Conservation (phyloP, 2,329 filamentous ascomycete genomes). For the Penicillium sp. region DNA sequence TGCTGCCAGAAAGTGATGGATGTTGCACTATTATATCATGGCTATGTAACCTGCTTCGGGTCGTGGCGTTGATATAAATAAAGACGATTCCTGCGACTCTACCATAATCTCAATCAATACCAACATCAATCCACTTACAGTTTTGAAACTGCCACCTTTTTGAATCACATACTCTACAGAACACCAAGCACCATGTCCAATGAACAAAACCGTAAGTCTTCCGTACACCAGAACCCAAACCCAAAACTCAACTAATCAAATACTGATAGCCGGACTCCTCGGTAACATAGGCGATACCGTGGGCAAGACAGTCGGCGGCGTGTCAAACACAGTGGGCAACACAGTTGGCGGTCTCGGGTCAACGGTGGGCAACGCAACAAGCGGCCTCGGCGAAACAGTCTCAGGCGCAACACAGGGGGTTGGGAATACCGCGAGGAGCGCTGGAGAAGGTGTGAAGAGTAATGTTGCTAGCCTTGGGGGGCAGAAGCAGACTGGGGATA, state of each 20-base stretch:
- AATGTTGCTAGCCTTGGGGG: slow-evolving; percentile 15
- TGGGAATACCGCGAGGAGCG: slow-evolving; percentile 28
- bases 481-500: slow-evolving; percentile 20
- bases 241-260: neutral
- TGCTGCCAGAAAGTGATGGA: neutral
- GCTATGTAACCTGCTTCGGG: slow-evolving; percentile 10
- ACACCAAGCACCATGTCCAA: slow-evolving; percentile 10
- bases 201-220: slow-evolving; percentile 12
- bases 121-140: neutral
- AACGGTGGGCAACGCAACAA: slow-evolving; percentile 34
- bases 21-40: slow-evolving; percentile 22
- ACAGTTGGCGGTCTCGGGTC: slow-evolving; percentile 29
- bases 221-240: neutral
- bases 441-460: slow-evolving; percentile 11
- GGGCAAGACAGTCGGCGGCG: slow-evolving; percentile 31
- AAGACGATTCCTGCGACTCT: neutral
- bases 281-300: slow-evolving; percentile 27
- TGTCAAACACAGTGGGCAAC: slow-evolving; percentile 30
- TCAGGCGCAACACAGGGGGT: slow-evolving; percentile 28
- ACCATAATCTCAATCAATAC: neutral
- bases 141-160: too few relatives aligned
- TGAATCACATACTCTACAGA: neutral
- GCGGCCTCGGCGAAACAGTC: slow-evolving; percentile 26
- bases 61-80: slow-evolving; percentile 1
- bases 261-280: slow-evolving; percentile 19